Evolutionary conservation across 352 stramenopile species (phyloP), one percentile per base, ranked within the genome.

Genomic region (Pythium phragmitis): DNA sequence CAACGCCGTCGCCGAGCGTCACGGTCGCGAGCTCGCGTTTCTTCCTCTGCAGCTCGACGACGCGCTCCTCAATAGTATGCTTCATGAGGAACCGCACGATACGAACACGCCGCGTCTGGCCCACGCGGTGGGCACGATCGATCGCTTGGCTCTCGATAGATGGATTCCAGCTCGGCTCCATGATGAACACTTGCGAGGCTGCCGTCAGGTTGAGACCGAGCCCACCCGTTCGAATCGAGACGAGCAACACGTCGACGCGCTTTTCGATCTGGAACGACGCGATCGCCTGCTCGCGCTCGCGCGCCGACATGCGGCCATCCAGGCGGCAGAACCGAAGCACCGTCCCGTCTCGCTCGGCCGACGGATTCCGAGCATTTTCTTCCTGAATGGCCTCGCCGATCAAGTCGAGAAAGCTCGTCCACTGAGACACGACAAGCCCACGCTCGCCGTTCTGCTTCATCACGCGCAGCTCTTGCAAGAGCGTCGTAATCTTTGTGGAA

Each of bases 121-220:
- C 87, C 41, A 96, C 94, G 19, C 94, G 86, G 58, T 97, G 90
- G 9, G 91, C 88, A 39, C 92, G 84, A 63, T 96, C 89, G 41
- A 98, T 82, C 0, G 91, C 91, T 55, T 98, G 91, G 26, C 66
- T 81, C 70, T 98, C 92, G n/a, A 97, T 72, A 19, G 89, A 96
- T 6, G 88, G 90, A 66, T 98, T 97, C 79, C 90, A 93, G 39
- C 88, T 91, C 26, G 92, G 92, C 74, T 98, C 92, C 80, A 98
- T 94, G 50, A 98, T 79, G 70, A 98, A 98, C 36, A 98, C 90
- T 42, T 97, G 85, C 28, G 89, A 89, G 16, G 92, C 92, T 53
- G 91, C 79, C 6, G 92, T 98, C 41, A 98, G 79, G 60, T 98
- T 98, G 51, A 98, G 83, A 13, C 92, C 94, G 19, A 96, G 79